Percentiles rank a stretch among this genome's conserved stretches.
phyloP scores from a whole-genome alignment of 2,329 filamentous ascomycete genomes.

The Fusarium agapanthi region DNA sequence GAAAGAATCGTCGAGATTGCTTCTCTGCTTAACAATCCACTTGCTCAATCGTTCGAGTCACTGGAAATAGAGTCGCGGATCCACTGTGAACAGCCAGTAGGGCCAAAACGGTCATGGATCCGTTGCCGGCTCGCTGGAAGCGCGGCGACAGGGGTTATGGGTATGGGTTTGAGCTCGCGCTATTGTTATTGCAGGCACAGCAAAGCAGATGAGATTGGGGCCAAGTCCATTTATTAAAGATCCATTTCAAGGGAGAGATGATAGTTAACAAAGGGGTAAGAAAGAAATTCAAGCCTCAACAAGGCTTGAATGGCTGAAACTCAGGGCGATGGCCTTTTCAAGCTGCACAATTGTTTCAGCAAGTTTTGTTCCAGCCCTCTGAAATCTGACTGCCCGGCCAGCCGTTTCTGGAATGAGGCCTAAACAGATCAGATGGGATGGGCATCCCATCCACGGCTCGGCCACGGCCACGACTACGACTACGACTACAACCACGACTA shows the following conservation, averaged over 20 bases:
- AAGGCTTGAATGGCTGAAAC: conserved; percentile 7
- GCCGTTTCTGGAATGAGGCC: conserved; percentile 26
- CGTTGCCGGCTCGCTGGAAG: conserved; percentile 41
- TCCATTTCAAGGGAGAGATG: conserved; percentile 17
- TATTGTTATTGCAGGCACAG: conserved; percentile 41
- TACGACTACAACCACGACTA: not conserved
- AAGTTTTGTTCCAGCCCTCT: conserved; percentile 9
- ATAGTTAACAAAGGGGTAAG: conserved; percentile 18
- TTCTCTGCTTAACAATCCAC: conserved; percentile 39
- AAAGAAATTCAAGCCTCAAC: not conserved
- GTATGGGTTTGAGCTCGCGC: conserved; percentile 32
- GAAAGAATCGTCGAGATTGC: conserved; percentile 26
- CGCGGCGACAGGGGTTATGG: conserved; percentile 27
- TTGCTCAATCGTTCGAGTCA: conserved; percentile 15
- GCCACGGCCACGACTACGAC: conserved; percentile 15
- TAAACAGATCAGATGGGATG: conserved; percentile 29
- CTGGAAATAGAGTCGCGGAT: conserved; percentile 38
- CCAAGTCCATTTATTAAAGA: conserved; percentile 34
- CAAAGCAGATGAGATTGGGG: conserved; percentile 36
- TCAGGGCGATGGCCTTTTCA: not conserved
- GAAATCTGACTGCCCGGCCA: conserved; percentile 13
- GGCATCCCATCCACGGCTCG: conserved; percentile 24
- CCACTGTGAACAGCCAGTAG: conserved; percentile 34
- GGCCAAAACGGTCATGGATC: conserved; percentile 37
- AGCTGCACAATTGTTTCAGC: conserved; percentile 15